Conservation (phyloP, 192 early-diverging fungal species). For the Neocallimastix lanati region DNA sequence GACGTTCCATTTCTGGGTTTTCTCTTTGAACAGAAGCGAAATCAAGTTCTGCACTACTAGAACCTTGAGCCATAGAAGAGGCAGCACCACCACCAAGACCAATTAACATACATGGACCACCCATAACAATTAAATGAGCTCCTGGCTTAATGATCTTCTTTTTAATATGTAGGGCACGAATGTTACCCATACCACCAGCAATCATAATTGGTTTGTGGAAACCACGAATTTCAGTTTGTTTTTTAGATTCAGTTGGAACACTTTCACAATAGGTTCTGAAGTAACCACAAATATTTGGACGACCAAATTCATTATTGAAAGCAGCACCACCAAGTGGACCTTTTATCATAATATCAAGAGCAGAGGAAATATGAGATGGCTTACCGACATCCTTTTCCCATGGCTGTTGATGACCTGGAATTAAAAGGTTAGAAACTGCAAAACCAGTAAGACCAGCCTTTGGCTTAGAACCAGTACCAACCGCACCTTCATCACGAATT, state of each 20-base stretch:
- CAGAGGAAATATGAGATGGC: conserved; percentile 74
- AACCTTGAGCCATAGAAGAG: conserved; percentile 79
- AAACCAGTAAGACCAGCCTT: conserved; percentile 92
- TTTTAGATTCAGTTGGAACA: conserved; percentile 19
- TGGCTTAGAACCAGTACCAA: conserved; percentile 86
- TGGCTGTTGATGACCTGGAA: conserved; percentile 75
- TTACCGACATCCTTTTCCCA: conserved; percentile 84
- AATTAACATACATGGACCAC: conserved; percentile 95
- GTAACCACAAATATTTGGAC: conserved; percentile 84
- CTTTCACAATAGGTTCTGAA: conserved; percentile 72
- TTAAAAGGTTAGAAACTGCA: conserved; percentile 82
- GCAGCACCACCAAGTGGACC: conserved; percentile 94
- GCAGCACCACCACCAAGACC: conserved; percentile 98
- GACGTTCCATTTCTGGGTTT: conserved; percentile 97
- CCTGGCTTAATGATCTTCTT: conserved; percentile 73
- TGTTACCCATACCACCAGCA: conserved; percentile 87
- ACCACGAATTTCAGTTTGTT: conserved; percentile 57
- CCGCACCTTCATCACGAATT: conserved; percentile 98
- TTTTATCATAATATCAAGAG: conserved; percentile 94
- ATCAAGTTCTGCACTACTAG: conserved; percentile 64
- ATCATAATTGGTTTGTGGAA: conserved; percentile 99
- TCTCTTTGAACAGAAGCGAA: conserved; percentile 97
- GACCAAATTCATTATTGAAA: conserved; percentile 98
- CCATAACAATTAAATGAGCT: conserved; percentile 69
- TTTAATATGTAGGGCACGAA: conserved; percentile 71